A percentile compares a stretch with the other conserved stretches of the same genome.
phyloP scores from a whole-genome alignment of 306 rosid species.

The Vachellia pachyceras region DNA sequence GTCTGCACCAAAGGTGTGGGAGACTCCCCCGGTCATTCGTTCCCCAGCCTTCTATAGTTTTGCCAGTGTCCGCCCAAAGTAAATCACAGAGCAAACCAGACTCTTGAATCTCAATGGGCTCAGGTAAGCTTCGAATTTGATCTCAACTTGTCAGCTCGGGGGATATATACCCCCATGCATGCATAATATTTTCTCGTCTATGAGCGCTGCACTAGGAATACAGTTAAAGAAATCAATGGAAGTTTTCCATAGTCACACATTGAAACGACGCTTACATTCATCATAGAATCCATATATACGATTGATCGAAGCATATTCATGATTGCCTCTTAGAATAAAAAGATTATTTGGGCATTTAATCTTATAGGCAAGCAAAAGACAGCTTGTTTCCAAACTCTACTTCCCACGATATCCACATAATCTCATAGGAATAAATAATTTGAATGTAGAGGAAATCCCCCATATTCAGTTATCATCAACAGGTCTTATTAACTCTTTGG shows the following conservation, averaged over 20 bases:
- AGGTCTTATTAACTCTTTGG: constrained; percentile 31
- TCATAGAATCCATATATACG: constrained; percentile 91
- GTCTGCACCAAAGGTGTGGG: constrained; percentile 87
- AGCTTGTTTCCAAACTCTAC: constrained; percentile 61
- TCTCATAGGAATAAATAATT: constrained; percentile 81
- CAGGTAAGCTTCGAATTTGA: constrained; percentile 67
- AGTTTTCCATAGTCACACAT: constrained; percentile 80
- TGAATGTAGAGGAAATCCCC: constrained; percentile 83
- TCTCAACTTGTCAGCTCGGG: constrained; percentile 74
- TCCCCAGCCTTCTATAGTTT: constrained; percentile 82
- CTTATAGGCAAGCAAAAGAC: constrained; percentile 54
- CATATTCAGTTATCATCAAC: constrained; percentile 73
- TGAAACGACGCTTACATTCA: constrained; percentile 90
- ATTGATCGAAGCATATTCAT: constrained; percentile 90
- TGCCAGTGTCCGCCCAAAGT: constrained; percentile 90
- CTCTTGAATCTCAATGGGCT: constrained; percentile 87
- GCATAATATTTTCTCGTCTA: constrained; percentile 84
- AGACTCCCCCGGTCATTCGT: constrained; percentile 83
- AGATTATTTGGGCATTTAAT: constrained; percentile 54
- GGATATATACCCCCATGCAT: constrained; percentile 94
- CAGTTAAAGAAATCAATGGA: constrained; percentile 86
- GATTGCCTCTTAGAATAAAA: constrained; percentile 64
- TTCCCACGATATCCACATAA: constrained; percentile 66
- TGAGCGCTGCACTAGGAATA: constrained; percentile 85
- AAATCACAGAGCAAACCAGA: constrained; percentile 92